phyloP scores from a whole-genome alignment of 306 rosid species.

The Sicyos edulis region DNA sequence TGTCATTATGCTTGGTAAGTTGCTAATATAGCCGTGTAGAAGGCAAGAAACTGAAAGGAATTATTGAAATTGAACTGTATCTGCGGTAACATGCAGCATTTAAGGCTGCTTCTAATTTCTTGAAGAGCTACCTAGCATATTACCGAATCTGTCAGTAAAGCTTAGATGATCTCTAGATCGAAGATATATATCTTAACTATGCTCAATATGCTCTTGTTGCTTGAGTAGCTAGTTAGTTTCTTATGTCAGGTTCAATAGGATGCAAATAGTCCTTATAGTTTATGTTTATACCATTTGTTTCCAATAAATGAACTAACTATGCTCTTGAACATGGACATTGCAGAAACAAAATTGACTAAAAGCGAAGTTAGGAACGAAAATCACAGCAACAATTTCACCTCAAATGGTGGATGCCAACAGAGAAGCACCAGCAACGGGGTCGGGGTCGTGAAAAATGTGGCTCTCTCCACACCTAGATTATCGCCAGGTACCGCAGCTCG shows the following conservation, averaged over 20 bases:
- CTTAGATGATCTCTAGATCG: not conserved
- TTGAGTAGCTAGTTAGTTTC: not conserved
- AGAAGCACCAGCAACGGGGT: not conserved
- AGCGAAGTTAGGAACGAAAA: slow-evolving; percentile 30
- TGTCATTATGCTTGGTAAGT: slow-evolving; percentile 11
- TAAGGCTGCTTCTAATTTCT: not conserved
- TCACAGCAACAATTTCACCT: not conserved
- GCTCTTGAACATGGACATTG: slow-evolving; percentile 27
- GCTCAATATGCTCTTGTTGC: not conserved
- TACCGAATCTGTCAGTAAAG: not conserved
- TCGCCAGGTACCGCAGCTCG: not conserved
- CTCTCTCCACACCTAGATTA: slow-evolving; percentile 5
- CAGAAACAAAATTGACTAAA: slow-evolving; percentile 66
- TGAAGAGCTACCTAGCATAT: not conserved
- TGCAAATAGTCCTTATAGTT: not conserved
- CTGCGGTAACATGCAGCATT: not conserved
- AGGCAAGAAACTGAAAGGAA: not conserved
- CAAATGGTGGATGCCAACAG: slow-evolving; percentile 10
- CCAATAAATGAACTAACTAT: slow-evolving; percentile 22
- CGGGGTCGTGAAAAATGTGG: slow-evolving; percentile 1
- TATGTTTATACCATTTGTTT: not conserved
- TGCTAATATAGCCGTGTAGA: not conserved
- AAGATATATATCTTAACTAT: too few species aligned
- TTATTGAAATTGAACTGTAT: not conserved
- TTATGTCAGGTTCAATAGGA: not conserved